Conservation (phyloP, 1,284 basidiomycete species). For the Meira nashicola region DNA sequence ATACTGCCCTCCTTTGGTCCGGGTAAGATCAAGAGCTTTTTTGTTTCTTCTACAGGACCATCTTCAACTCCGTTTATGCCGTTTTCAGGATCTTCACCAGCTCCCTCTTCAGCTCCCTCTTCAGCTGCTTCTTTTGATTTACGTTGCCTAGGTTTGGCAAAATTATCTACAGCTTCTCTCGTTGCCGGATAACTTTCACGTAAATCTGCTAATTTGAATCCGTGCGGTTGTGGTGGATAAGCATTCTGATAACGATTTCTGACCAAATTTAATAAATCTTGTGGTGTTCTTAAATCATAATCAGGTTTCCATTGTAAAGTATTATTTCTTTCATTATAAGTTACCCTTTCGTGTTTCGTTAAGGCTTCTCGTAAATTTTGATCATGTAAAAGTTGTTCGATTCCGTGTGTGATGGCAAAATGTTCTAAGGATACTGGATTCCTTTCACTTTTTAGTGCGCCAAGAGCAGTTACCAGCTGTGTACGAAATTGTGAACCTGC, state of each 20-base stretch:
- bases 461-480: constrained; percentile 76
- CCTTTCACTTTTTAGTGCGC: constrained; percentile 62
- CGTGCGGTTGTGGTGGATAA: constrained; percentile 50
- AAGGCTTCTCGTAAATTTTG: constrained; percentile 70
- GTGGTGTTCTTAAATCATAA: constrained; percentile 75
- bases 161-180: constrained; percentile 26
- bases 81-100: background rate
- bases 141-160: background rate
- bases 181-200: constrained; percentile 88
- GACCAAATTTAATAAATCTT: constrained; percentile 72
- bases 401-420: constrained; percentile 70
- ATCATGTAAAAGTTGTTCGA: constrained; percentile 66
- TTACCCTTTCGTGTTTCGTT: constrained; percentile 70
- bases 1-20: constrained; percentile 70
- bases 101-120: background rate
- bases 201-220: constrained; percentile 73
- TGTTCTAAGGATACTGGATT: constrained; percentile 80
- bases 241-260: constrained; percentile 32
- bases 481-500: constrained; percentile 76
- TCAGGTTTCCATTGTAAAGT: constrained; percentile 72
- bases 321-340: constrained; percentile 64
- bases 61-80: background rate
- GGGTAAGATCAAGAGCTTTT: constrained; percentile 70
- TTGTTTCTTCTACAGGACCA: constrained; percentile 65
- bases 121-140: constrained; percentile 58